Evolutionary conservation across 192 early-diverging fungal species (phyloP), one percentile per base, ranked within the genome.

Genomic region (Chytriomyces sp.): DNA sequence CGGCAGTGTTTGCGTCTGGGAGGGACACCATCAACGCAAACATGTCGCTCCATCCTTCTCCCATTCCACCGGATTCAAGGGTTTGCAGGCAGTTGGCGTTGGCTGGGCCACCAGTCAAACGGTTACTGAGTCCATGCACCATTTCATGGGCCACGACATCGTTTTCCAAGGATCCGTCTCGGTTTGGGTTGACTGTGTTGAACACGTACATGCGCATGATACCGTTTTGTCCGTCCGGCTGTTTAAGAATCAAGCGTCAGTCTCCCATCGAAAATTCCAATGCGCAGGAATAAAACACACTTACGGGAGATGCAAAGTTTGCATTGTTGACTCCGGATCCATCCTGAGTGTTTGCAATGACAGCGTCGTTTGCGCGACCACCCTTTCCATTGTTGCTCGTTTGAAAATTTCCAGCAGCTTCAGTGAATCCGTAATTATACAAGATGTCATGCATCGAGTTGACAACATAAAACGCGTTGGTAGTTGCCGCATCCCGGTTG

Each of bases 11-110:
- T 48, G 72, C 72, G 18, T 71, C 57, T 13, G 65, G 81, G 50
- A 86, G 72, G 8, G 63, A 64, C 44, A 86, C 61, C 44, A 88
- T 66, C 50, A 82, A 61, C 6, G 83, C 85, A 46, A 86, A 65
- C 18, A 85, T 72, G 79, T 92, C 91, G 35, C 80, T 78, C 88
- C 88, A 91, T 67, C 91, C 91, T 78, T 92, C 89, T 57, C 89
- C 90, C 87, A 91, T 88, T 23, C 90, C 90, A 61, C 87, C 88
- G 16, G 88, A 49, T 77, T 89, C 88, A 75, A 77, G 82, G 59
- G 69, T 83, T 11, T 69, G 28, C 61, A 92, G 80, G 68, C 91
- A 92, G 75, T 85, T 80, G 44, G 83, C 74, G 84, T 91, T 90
- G 60, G 85, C 78, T 6, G 90, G 87, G 0, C 91, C 91, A 61